Base-by-base conservation (phyloP, 1,284 basidiomycete genomes). In the Pseudozyma tsukubaensis region DNA sequence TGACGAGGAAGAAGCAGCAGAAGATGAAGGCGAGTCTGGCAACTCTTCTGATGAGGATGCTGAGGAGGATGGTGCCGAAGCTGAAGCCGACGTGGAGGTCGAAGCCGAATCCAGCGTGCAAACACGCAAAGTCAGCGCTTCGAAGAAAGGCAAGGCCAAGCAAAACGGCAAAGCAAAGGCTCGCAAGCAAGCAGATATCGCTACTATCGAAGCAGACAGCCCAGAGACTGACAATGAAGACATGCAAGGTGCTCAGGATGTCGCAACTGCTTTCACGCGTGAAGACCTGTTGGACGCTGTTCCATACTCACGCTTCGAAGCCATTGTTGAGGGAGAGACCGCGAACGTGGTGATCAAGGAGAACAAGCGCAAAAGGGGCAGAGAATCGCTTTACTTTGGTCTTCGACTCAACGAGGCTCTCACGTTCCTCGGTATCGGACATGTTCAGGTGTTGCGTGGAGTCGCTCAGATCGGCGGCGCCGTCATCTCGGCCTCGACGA, bases 401-500 rank as follows among this genome's bases (percentile, higher is more conserved):
- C 52, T 74, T 21, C 53, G 49, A 39, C 45, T 18, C 19, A 50
- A 50, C 40, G 59, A 74, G 40, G 61, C 62, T 3, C 63, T 74
- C 44, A 50, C 59, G 19, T 70, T 74, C 21, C 37, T 74, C 5
- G 72, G 72, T 6, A 62, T 66, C 35, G 72, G 65, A 12, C 50
- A 48, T 12, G 39, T 74, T 42, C 35, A 59, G 13, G 52, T 70
- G 13, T 56, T 74, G 12, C 52, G 49, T 13, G 72, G 72, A n/a
- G 37, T 32, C 14, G 66, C 44, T n/a, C 66, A 69, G 47, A 49
- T 74, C 13, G 71, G 71, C 29, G 71, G 71, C 29, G 66, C 59
- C 5, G 13, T 65, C 18, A 13, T 74, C 29, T 65, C 62, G n/a
- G 39, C 66, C 6, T 40, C 49, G 4, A 29, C 44, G 0, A 13